phyloP scores from a whole-genome alignment of 2,329 filamentous ascomycete genomes.

The Stylonectria norvegica region DNA sequence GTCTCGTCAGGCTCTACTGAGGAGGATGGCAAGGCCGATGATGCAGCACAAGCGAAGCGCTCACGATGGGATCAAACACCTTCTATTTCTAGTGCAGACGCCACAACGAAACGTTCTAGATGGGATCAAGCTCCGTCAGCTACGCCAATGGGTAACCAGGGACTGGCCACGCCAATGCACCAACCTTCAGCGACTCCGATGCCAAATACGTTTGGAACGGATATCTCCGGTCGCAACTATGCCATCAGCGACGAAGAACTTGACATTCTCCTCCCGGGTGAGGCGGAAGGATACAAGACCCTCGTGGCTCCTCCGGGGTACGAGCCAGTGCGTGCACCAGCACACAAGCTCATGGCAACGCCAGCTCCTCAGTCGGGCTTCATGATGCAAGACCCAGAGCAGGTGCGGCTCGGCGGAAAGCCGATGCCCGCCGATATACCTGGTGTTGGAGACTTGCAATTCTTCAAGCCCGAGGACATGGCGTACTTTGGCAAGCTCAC shows the following conservation, averaged over 20 bases:
- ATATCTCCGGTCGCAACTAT: constrained; percentile 75
- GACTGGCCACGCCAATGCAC: constrained; percentile 76
- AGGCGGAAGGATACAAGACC: constrained; percentile 88
- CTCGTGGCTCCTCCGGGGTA: constrained; percentile 90
- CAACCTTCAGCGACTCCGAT: constrained; percentile 55
- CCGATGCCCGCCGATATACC: constrained; percentile 94
- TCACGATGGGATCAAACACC: constrained; percentile 88
- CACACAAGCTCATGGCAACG: constrained; percentile 71
- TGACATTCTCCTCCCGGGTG: constrained; percentile 82
- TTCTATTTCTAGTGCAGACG: constrained; percentile 54
- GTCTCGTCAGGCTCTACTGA: constrained; percentile 58
- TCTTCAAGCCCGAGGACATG: constrained; percentile 99
- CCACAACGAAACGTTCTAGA: constrained; percentile 72
- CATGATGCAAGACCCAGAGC: constrained; percentile 96
- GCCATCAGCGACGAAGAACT: constrained; percentile 91
- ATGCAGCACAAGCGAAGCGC: constrained; percentile 64
- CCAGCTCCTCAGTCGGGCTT: constrained; percentile 79
- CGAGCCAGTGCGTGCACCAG: constrained; percentile 72
- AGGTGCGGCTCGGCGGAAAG: constrained; percentile 76
- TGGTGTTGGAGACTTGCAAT: constrained; percentile 91
- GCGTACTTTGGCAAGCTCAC: constrained; percentile 97
- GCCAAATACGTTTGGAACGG: constrained; percentile 71
- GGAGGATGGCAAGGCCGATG: constrained; percentile 45
- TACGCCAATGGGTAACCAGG: constrained; percentile 69
- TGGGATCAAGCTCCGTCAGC: constrained; percentile 90